phyloP scores from a whole-genome alignment of 805 yeast genomes.

The Candida cerambycidarum region DNA sequence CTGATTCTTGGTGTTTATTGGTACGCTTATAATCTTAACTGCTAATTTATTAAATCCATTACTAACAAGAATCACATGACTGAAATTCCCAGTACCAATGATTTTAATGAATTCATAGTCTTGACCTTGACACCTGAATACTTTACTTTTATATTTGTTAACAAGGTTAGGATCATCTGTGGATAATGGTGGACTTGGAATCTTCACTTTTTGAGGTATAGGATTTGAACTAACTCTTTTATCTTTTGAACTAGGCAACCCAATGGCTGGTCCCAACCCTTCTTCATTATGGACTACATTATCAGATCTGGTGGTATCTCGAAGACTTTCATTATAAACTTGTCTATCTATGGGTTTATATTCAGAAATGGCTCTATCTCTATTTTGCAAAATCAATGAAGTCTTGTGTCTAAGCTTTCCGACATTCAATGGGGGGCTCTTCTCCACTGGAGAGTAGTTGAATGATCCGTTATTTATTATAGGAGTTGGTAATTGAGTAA shows the following conservation, averaged over 20 bases:
- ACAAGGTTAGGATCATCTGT: neutral
- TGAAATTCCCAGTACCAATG: slow-evolving; percentile 70
- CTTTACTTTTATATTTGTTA: neutral
- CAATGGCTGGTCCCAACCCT: slow-evolving; percentile 3
- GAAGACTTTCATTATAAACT: slow-evolving; percentile 6
- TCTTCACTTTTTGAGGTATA: slow-evolving; percentile 12
- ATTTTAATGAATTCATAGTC: slow-evolving; percentile 19
- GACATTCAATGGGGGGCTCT: slow-evolving; percentile 7
- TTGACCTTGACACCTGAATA: neutral
- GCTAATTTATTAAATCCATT: slow-evolving; percentile 48
- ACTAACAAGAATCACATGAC: slow-evolving; percentile 56
- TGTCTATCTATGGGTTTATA: slow-evolving; percentile 30
- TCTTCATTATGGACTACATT: too few relatives aligned
- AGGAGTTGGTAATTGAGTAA: slow-evolving; percentile 49
- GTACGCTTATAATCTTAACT: slow-evolving; percentile 59
- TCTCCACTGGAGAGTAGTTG: slow-evolving; percentile 14
- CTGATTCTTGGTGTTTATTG: slow-evolving; percentile 25
- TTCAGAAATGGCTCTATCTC: slow-evolving; percentile 37
- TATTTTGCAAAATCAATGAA: neutral
- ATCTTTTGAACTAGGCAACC: neutral
- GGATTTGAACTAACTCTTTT: slow-evolving; percentile 27
- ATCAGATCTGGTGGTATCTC: neutral
- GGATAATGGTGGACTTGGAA: slow-evolving; percentile 8
- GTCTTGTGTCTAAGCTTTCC: slow-evolving; percentile 6
- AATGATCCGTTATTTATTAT: slow-evolving; percentile 26